phyloP scores from a whole-genome alignment of 208 protist species.

The Acanthamoeba pearcei region DNA sequence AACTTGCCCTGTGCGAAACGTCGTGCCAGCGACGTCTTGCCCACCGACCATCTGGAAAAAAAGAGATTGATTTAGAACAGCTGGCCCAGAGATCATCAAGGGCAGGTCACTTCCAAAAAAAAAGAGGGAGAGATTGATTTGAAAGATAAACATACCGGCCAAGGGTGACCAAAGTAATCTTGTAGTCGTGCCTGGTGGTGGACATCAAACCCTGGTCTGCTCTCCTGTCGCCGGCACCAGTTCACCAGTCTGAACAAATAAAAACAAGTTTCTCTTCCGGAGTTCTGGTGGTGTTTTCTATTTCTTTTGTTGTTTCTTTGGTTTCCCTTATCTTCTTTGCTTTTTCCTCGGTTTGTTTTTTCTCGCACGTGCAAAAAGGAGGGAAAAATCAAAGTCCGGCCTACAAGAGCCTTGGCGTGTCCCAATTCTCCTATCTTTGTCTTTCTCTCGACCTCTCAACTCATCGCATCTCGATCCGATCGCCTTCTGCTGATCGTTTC shows the following conservation, averaged over 20 bases:
- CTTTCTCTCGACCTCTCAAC: background rate
- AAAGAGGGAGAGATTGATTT: background rate
- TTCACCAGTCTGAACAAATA: too few species aligned
- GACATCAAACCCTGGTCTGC: too few species aligned
- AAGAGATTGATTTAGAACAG: too few species aligned
- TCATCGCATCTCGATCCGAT: background rate
- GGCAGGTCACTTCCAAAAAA: background rate
- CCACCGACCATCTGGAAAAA: constrained; percentile 28
- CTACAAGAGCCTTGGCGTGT: background rate
- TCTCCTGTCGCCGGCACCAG: too few species aligned
- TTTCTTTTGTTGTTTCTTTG: background rate
- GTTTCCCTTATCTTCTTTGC: background rate
- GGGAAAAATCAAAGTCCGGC: constrained; percentile 18
- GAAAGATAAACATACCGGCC: background rate
- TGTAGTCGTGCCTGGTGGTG: constrained; percentile 14
- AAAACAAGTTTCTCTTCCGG: too few species aligned
- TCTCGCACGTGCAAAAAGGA: background rate
- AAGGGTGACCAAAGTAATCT: constrained; percentile 19
- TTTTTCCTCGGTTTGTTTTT: background rate
- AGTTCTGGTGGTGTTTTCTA: background rate
- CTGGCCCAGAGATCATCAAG: background rate
- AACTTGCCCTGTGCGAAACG: constrained; percentile 35
- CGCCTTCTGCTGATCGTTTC: background rate
- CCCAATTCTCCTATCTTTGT: background rate
- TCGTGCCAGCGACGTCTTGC: constrained; percentile 16